A percentile compares a stretch with the other conserved stretches of the same genome.
phyloP scores from a whole-genome alignment of 2,329 filamentous ascomycete genomes.

The Lachnellula subtilissima region DNA sequence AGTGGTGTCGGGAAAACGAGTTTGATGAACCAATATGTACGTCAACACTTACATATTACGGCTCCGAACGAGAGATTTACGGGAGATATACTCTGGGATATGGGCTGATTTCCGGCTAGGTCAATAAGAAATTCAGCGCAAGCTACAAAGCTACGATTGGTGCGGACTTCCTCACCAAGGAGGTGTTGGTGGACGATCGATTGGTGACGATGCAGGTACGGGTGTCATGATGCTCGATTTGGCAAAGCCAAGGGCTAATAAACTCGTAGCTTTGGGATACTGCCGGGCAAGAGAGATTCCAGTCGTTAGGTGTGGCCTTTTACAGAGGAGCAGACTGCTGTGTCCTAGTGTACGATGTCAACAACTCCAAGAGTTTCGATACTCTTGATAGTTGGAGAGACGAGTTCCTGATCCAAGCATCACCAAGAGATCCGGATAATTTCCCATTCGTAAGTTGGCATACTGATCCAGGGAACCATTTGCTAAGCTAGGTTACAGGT shows the following conservation, averaged over 20 bases:
- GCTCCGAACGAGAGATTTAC: background rate
- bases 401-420: constrained; percentile 96
- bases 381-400: constrained; percentile 97
- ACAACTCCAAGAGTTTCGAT: constrained; percentile 98
- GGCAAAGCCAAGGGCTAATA: constrained; percentile 11
- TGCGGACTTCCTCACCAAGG: constrained; percentile 96
- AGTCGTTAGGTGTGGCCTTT: constrained; percentile 94
- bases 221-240: background rate
- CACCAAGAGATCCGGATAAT: constrained; percentile 90
- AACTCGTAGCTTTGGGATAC: constrained; percentile 89
- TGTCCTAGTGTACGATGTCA: constrained; percentile 96
- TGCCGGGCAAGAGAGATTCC: constrained; percentile 93
- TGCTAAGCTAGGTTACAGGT: constrained; percentile 49
- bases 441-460: constrained; percentile 82
- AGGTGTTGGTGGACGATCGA: constrained; percentile 94
- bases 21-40: constrained; percentile 99
- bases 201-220: constrained; percentile 96
- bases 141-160: constrained; percentile 99
- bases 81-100: background rate
- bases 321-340: constrained; percentile 98
- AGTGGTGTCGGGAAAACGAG: constrained; percentile 99
- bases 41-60: constrained; percentile 31
- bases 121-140: constrained; percentile 99
- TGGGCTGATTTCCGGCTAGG: constrained; percentile 47
- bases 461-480: background rate